Conservation (phyloP, 1,284 basidiomycete species). For the Microbotryum silenes-acaulis region DNA sequence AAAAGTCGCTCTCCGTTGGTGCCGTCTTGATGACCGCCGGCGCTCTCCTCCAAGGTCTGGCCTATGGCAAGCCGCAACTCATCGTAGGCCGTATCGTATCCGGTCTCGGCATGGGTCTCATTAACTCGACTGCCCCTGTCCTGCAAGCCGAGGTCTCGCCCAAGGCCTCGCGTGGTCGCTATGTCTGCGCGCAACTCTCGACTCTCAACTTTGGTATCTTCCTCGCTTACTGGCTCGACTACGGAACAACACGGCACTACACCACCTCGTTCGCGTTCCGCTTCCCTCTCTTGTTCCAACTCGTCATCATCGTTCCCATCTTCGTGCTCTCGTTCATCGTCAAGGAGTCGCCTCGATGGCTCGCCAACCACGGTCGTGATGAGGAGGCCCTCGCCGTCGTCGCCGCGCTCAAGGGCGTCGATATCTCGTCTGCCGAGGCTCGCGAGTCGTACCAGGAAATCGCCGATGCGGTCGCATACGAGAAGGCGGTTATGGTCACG, state of each 20-base stretch:
- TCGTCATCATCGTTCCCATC: slow-evolving; percentile 33
- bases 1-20: slow-evolving; percentile 35
- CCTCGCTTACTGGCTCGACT: slow-evolving; percentile 36
- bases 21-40: slow-evolving; percentile 37
- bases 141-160: slow-evolving; percentile 39
- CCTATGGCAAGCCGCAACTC: slow-evolving; percentile 31
- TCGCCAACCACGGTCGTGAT: slow-evolving; percentile 32
- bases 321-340: slow-evolving; percentile 31
- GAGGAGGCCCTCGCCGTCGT: slow-evolving; percentile 34
- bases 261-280: slow-evolving; percentile 10
- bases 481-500: slow-evolving; percentile 32
- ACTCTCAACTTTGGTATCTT: slow-evolving; percentile 39
- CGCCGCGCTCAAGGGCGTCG: slow-evolving; percentile 30
- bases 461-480: slow-evolving; percentile 33
- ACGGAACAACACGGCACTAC: slow-evolving; percentile 33
- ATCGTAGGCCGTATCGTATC: slow-evolving; percentile 33
- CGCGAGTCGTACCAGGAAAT: slow-evolving; percentile 35
- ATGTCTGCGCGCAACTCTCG: slow-evolving; percentile 38
- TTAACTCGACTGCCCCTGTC: slow-evolving; percentile 40
- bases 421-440: slow-evolving; percentile 25
- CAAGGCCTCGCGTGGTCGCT: slow-evolving; percentile 37
- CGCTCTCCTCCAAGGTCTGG: slow-evolving; percentile 35
- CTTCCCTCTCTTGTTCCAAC: slow-evolving; percentile 31
- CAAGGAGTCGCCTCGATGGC: slow-evolving; percentile 39
- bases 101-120: slow-evolving; percentile 32